Evolutionary conservation across 1,139 yeast genomes (phyloP).

Genomic region (Arxiozyma telluris): DNA sequence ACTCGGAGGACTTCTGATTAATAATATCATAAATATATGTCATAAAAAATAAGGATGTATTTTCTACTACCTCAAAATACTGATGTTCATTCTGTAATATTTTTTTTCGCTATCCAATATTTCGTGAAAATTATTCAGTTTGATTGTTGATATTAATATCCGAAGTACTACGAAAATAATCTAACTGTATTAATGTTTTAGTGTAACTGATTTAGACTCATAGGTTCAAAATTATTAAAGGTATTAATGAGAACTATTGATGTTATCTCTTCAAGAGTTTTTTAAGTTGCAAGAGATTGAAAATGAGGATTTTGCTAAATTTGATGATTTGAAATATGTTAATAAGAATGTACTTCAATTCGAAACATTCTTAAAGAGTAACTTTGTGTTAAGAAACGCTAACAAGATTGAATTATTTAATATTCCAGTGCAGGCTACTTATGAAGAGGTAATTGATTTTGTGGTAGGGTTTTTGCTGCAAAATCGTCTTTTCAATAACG

Average conservation of each 20-base stretch:
- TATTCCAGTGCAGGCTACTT: slow-evolving; percentile 1
- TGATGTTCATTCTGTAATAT: background rate
- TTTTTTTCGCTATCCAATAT: background rate
- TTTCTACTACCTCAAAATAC: background rate
- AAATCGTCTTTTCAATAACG: slow-evolving; percentile 14
- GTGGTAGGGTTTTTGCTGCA: slow-evolving; percentile 16
- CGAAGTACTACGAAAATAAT: background rate
- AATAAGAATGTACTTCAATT: slow-evolving; percentile 1
- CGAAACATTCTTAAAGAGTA: slow-evolving; percentile 1
- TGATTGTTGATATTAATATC: background rate
- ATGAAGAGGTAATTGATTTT: slow-evolving; percentile 16
- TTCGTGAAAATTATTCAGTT: background rate
- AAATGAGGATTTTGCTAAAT: background rate
- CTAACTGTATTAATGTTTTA: background rate
- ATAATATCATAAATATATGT: too few relatives aligned
- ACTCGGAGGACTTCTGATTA: too few relatives aligned
- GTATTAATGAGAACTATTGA: background rate
- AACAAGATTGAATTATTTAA: slow-evolving; percentile 1
- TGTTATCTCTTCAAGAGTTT: slow-evolving; percentile 3
- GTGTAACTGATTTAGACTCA: too few relatives aligned
- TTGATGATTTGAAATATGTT: background rate
- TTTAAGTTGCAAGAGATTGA: background rate
- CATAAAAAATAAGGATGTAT: too few relatives aligned
- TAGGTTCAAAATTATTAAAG: too few relatives aligned
- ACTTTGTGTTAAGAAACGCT: slow-evolving; percentile 9